Evolutionary conservation across 1,284 basidiomycete species (phyloP).

Genomic region (Volvariella surrecta): DNA sequence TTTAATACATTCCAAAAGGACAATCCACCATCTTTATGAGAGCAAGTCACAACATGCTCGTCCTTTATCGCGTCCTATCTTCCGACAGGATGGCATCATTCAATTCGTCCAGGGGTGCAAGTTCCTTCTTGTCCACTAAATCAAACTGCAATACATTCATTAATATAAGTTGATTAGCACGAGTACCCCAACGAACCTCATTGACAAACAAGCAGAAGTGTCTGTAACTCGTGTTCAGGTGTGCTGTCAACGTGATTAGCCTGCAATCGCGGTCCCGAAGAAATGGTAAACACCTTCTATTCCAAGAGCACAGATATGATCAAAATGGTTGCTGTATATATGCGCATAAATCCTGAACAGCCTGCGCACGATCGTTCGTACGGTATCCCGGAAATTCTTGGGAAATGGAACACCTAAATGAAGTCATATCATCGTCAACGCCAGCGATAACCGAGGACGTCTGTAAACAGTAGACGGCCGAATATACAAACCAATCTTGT

Average conservation of each 20-base stretch:
- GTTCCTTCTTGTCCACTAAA: slow-evolving; percentile 95
- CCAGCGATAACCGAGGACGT: too few relatives aligned
- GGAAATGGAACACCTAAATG: slow-evolving; percentile 96
- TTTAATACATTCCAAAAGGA: too few relatives aligned
- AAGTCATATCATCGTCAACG: too few relatives aligned
- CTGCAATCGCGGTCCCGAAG: slow-evolving; percentile 1
- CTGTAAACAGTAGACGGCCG: slow-evolving; percentile 1
- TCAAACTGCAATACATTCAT: slow-evolving; percentile 58
- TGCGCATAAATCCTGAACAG: slow-evolving; percentile 98
- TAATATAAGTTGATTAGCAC: not conserved
- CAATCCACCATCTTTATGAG: not conserved
- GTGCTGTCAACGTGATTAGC: slow-evolving; percentile 46
- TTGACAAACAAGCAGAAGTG: slow-evolving; percentile 97
- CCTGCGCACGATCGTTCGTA: slow-evolving; percentile 88
- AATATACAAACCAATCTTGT: slow-evolving; percentile 71
- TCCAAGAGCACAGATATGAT: slow-evolving; percentile 95
- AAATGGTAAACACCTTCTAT: slow-evolving; percentile 72
- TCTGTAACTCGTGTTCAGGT: slow-evolving; percentile 97
- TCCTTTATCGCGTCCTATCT: slow-evolving; percentile 49
- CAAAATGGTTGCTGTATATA: slow-evolving; percentile 99
- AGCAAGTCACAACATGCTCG: not conserved
- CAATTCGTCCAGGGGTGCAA: slow-evolving; percentile 92
- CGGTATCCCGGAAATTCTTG: slow-evolving; percentile 82
- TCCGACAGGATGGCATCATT: slow-evolving; percentile 93
- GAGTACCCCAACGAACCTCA: slow-evolving; percentile 50